phyloP scores from a whole-genome alignment of 2,329 filamentous ascomycete species.

The Corniculantispora saksenae region DNA sequence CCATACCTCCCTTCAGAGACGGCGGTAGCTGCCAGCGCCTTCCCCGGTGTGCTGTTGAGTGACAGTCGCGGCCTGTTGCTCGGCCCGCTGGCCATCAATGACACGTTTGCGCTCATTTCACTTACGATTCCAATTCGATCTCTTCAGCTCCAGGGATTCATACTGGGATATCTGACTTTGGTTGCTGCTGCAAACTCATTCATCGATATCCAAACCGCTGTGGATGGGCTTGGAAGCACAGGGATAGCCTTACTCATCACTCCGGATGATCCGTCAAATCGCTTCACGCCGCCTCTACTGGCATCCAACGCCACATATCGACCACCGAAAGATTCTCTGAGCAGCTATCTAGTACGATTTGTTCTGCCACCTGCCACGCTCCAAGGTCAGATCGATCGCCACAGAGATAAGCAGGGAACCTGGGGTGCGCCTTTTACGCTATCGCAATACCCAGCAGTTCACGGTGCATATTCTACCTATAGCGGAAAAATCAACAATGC shows the following conservation, averaged over 20 bases:
- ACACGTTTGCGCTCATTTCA: conserved; percentile 74
- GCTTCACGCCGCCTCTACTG: conserved; percentile 49
- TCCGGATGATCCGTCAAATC: conserved; percentile 66
- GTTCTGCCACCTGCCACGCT: conserved; percentile 57
- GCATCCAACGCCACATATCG: conserved; percentile 50
- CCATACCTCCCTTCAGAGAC: conserved; percentile 41
- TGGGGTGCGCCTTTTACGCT: conserved; percentile 59
- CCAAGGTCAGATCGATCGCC: conserved; percentile 46
- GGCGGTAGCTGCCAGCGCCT: conserved; percentile 49
- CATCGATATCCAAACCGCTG: conserved; percentile 60
- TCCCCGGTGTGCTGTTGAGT: conserved; percentile 51
- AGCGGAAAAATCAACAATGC: conserved; percentile 61
- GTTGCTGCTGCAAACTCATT: conserved; percentile 70
- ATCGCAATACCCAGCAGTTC: conserved; percentile 61
- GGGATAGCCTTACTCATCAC: conserved; percentile 73
- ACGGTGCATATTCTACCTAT: conserved; percentile 57
- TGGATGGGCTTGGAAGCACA: conserved; percentile 69
- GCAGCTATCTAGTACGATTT: conserved; percentile 53
- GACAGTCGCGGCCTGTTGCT: conserved; percentile 65
- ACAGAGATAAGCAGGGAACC: conserved; percentile 39
- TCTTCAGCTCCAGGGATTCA: conserved; percentile 59
- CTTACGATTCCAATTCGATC: conserved; percentile 78
- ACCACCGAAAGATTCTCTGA: conserved; percentile 41
- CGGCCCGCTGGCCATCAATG: conserved; percentile 73
- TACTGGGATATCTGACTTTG: conserved; percentile 82